Evolutionary conservation across 2,329 filamentous ascomycete species (phyloP).

Genomic region (Colletotrichum viniferum): DNA sequence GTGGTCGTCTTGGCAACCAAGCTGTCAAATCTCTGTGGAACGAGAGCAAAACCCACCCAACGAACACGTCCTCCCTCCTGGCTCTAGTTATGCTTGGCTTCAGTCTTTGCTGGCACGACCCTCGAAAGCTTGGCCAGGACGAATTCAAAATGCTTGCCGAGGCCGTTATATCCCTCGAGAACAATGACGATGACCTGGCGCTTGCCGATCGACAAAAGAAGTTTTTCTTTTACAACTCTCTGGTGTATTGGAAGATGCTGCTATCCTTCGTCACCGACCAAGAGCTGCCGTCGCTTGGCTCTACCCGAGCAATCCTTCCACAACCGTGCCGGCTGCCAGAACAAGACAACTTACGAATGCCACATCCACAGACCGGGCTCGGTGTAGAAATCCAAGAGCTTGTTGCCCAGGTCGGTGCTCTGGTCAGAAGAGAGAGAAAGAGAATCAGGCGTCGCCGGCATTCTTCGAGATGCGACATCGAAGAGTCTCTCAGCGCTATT

Average conservation of each 20-base stretch:
- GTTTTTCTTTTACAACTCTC: slow-evolving; percentile 29
- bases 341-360: neutral
- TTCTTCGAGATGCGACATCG: slow-evolving; percentile 28
- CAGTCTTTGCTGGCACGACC: slow-evolving; percentile 64
- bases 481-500: slow-evolving; percentile 27
- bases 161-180: neutral
- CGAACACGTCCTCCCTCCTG: slow-evolving; percentile 60
- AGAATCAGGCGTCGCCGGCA: slow-evolving; percentile 25
- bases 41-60: slow-evolving; percentile 48
- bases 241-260: slow-evolving; percentile 31
- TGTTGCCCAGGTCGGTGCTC: slow-evolving; percentile 27
- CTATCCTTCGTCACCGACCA: slow-evolving; percentile 29
- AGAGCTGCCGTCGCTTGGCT: neutral
- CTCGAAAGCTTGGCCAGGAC: slow-evolving; percentile 52
- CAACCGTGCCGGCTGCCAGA: neutral
- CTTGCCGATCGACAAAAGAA: slow-evolving; percentile 25
- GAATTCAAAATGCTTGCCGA: neutral
- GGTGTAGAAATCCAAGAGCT: slow-evolving; percentile 26
- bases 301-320: neutral
- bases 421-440: slow-evolving; percentile 27
- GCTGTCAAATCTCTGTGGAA: slow-evolving; percentile 54
- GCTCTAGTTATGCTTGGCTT: slow-evolving; percentile 63
- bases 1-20: slow-evolving; percentile 54
- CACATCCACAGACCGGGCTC: slow-evolving; percentile 31
- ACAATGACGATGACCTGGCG: neutral